A percentile compares a stretch with the other conserved stretches of the same genome.
phyloP scores from a whole-genome alignment of 306 rosid species.

The Canavalia ensiformis region DNA sequence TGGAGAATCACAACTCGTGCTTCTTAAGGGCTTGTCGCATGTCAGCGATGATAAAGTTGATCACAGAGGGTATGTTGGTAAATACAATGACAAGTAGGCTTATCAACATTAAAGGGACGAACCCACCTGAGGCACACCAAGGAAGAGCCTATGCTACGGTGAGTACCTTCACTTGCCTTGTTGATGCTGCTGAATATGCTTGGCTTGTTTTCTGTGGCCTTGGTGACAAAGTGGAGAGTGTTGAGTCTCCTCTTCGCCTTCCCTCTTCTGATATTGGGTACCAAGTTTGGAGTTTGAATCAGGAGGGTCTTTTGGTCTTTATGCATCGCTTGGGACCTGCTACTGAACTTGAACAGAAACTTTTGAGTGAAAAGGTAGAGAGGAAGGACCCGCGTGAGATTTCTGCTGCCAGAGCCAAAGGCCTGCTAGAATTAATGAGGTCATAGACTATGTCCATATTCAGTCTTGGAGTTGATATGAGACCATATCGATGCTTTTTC shows the following conservation, averaged over 20 bases:
- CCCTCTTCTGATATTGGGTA: not conserved
- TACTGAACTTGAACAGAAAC: not conserved
- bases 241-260: not conserved
- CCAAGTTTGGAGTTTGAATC: not conserved
- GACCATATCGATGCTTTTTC: no score
- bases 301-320: not conserved
- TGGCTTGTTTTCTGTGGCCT: not conserved
- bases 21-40: slow-evolving; percentile 12
- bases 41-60: not conserved
- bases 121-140: not conserved
- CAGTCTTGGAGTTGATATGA: no score
- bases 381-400: no score
- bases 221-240: not conserved
- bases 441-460: no score
- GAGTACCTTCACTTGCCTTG: not conserved
- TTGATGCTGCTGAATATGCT: slow-evolving; percentile 5
- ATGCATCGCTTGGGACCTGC: not conserved
- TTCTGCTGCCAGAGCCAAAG: no score
- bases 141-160: not conserved
- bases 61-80: not conserved
- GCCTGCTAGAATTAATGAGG: no score
- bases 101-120: not conserved
- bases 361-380: not conserved
- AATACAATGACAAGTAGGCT: not conserved
- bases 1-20: not conserved